Evolutionary conservation across 805 yeast genomes (phyloP), one percentile per base, ranked within the genome.

Genomic region (Metschnikowia cerradonensis): DNA sequence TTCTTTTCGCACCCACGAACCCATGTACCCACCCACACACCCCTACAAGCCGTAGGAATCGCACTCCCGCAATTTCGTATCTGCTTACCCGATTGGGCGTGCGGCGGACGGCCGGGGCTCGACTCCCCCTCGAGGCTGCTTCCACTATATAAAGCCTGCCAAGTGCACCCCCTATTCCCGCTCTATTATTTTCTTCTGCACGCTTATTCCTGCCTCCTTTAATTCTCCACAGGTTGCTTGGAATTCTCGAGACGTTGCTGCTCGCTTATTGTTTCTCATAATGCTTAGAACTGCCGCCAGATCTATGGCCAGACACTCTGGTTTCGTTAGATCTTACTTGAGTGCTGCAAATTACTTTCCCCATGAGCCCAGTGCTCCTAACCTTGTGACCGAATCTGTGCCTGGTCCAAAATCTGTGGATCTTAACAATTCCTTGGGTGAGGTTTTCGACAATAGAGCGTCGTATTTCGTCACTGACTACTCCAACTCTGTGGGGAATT

Each of bases 381-480:
- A 58, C 5, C 38, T 73, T 22, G 56, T 56, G n/a, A 61, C 73
- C 6, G 56, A 53, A 2, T 7, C 63, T 0, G 60, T 73, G 32
- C 78, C 78, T 0, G 78, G 78, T n/a, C 77, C 77, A 10, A 55
- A 54, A 11, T 60, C 71, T 14, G 48, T 52, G 22, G 60, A 58
- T 23, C 52, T 69, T 38, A 71, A 70, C 60, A 57, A 67, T 31
- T 66, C 68, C 22, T 60, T 72, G 41, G 76, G 76, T 3, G 51
- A 53, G 8, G 66, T 71, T n/a, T 73, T 67, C 48, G 76, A 71
- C 52, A 73, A 71, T 60, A 56, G 75, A 36, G 76, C 76, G 13
- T 64, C 76, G 5, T 72, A 72, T 52, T 73, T 72, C 51, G 73
- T 72, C 37, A 57, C 70, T 40, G 77, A 73, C 62, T 73, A 72